Evolutionary conservation across 129 eudicot genomes (phyloP).

Genomic region (Silybum marianum): DNA sequence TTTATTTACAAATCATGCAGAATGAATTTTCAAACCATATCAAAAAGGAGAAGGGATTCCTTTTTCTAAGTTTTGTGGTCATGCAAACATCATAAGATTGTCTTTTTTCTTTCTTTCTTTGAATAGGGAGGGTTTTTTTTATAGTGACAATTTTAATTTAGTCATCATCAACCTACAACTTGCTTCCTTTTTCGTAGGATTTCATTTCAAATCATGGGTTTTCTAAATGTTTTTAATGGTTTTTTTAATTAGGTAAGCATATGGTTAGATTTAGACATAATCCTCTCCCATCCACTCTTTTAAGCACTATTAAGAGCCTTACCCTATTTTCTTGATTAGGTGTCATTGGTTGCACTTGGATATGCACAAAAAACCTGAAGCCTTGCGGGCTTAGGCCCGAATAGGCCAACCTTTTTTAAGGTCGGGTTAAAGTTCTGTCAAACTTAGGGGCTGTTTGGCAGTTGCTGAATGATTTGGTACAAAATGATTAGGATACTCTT

Average conservation of each 20-base stretch:
- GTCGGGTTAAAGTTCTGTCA: background rate
- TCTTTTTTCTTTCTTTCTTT: background rate
- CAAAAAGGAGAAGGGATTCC: background rate
- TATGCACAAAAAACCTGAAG: background rate
- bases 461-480: too few species aligned
- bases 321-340: too few species aligned
- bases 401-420: background rate
- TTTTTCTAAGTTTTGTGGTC: background rate
- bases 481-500: too few species aligned
- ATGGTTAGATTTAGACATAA: too few species aligned
- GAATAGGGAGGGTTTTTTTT: background rate
- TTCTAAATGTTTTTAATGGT: background rate
- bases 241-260: too few species aligned
- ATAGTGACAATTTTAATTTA: background rate
- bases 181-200: background rate
- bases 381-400: background rate
- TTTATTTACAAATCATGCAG: conserved; percentile 14
- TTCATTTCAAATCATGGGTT: background rate
- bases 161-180: background rate
- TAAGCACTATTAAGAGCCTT: too few species aligned
- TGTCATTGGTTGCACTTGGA: too few species aligned
- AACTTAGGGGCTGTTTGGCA: too few species aligned
- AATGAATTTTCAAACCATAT: conserved; percentile 7
- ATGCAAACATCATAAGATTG: background rate
- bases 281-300: too few species aligned